A percentile compares a stretch with the other conserved stretches of the same genome.
These are phyloP conservation scores for Arachis stenosperma DNA, from an alignment of 306 rosid genomes.

Conservation along the genomic window DNA sequence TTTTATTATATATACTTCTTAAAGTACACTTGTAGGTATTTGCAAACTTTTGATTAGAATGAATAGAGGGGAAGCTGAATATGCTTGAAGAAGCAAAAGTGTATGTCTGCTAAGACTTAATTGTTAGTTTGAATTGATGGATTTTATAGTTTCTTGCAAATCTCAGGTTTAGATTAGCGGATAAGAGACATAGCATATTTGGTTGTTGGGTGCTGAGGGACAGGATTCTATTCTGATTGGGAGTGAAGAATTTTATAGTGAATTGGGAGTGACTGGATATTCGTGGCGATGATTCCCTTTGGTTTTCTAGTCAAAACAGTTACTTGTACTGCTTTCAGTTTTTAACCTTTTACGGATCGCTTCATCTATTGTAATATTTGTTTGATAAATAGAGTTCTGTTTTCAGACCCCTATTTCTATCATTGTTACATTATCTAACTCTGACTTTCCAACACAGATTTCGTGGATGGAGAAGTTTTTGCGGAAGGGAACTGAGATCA, in stretches of 20 bases:
- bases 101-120: conserved; percentile 26
- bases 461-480: conserved; percentile 99
- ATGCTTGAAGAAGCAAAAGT: conserved; percentile 4
- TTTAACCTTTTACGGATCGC: neutral
- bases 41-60: neutral
- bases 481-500: conserved; percentile 90
- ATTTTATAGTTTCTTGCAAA: no score
- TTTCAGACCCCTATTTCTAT: neutral
- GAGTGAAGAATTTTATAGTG: neutral
- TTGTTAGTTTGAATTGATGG: no score
- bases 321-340: neutral
- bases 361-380: neutral
- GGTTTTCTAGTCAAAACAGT: neutral
- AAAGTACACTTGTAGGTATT: neutral
- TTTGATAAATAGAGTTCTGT: neutral
- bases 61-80: neutral
- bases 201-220: neutral
- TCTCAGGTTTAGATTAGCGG: neutral
- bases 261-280: neutral
- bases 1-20: conserved; percentile 4
- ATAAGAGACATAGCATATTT: no score
- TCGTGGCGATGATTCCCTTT: neutral
- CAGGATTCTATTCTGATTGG: neutral
- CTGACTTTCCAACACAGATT: conserved; percentile 58
- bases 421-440: neutral